These are phyloP conservation scores for Basidiobolus meristosporus DNA, from an alignment of 371 early-diverging fungal species.

Conservation along the genomic window DNA sequence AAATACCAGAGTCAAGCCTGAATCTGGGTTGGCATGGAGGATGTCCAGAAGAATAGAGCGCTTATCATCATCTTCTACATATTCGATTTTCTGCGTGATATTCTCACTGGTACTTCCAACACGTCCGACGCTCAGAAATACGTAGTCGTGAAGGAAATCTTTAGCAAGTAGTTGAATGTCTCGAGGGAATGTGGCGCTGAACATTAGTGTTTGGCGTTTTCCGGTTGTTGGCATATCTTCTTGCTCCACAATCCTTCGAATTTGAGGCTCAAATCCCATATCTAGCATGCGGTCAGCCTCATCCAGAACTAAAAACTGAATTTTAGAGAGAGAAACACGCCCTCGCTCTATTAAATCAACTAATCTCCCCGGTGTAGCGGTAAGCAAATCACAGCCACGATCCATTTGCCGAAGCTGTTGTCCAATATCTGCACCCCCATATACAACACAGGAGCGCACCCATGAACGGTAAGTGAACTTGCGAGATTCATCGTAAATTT, in stretches of 20 bases:
- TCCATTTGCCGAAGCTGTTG: constrained; percentile 75
- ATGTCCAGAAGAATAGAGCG: constrained; percentile 72
- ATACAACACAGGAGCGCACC: constrained; percentile 82
- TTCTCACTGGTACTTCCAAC: constrained; percentile 94
- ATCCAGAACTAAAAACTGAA: constrained; percentile 88
- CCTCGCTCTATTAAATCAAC: constrained; percentile 90
- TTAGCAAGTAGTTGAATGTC: constrained; percentile 87
- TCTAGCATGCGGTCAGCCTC: constrained; percentile 99
- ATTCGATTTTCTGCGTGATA: constrained; percentile 79
- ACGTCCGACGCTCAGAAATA: constrained; percentile 86
- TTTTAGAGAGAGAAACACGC: constrained; percentile 52
- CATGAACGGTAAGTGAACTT: constrained; percentile 82
- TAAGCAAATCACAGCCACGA: constrained; percentile 88
- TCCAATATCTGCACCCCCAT: constrained; percentile 92
- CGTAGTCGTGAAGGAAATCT: constrained; percentile 84
- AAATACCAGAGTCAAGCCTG: constrained; percentile 86
- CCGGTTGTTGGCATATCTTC: constrained; percentile 67
- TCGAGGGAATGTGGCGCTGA: constrained; percentile 93
- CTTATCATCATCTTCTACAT: constrained; percentile 73
- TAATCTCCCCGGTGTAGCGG: constrained; percentile 97
- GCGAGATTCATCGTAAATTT: constrained; percentile 68
- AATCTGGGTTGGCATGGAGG: constrained; percentile 36
- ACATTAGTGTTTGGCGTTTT: constrained; percentile 91
- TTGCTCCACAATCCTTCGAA: constrained; percentile 86
- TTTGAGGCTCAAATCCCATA: constrained; percentile 99